Evolutionary conservation across 2,329 filamentous ascomycete species (phyloP).

Genomic region (Tolypocladium tundrense): DNA sequence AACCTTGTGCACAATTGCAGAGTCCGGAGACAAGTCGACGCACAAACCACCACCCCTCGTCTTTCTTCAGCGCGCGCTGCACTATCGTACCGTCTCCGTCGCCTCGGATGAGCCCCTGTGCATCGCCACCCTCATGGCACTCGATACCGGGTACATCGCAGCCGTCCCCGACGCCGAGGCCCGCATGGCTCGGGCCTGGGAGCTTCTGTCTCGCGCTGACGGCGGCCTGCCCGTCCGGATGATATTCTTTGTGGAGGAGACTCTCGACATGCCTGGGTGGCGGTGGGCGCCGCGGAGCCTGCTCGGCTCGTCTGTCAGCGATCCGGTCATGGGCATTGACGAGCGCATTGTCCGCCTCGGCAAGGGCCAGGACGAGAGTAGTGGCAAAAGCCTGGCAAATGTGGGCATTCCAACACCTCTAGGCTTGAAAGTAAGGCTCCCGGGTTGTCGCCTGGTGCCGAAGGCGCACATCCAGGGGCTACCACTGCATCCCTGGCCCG

Average conservation of each 20-base stretch:
- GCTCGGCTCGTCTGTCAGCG: slow-evolving; percentile 7
- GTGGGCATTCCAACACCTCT: slow-evolving; percentile 6
- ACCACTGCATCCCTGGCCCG: slow-evolving; percentile 9
- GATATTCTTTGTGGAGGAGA: slow-evolving; percentile 14
- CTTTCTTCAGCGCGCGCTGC: slow-evolving; percentile 13
- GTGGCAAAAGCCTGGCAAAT: neutral
- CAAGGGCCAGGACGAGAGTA: neutral
- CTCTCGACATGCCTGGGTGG: slow-evolving; percentile 11
- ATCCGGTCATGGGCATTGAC: slow-evolving; percentile 7
- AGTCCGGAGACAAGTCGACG: neutral
- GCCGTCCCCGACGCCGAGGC: slow-evolving; percentile 2
- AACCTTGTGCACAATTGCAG: neutral
- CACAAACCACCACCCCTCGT: slow-evolving; percentile 2
- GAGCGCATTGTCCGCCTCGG: slow-evolving; percentile 8
- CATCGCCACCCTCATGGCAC: slow-evolving; percentile 16
- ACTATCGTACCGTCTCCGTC: slow-evolving; percentile 18
- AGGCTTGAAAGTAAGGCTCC: slow-evolving; percentile 7
- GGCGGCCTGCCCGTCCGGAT: slow-evolving; percentile 10
- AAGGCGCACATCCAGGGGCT: neutral
- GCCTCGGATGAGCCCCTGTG: slow-evolving; percentile 18
- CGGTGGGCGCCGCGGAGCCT: slow-evolving; percentile 16
- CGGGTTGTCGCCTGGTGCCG: slow-evolving; percentile 5
- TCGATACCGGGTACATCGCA: slow-evolving; percentile 11
- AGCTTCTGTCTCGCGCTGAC: slow-evolving; percentile 6
- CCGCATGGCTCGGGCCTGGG: slow-evolving; percentile 15